A percentile compares a stretch with the other conserved stretches of the same genome.
These are phyloP conservation scores for Golubevia pallescens DNA, from an alignment of 1,284 basidiomycete genomes.

Conservation along the genomic window DNA sequence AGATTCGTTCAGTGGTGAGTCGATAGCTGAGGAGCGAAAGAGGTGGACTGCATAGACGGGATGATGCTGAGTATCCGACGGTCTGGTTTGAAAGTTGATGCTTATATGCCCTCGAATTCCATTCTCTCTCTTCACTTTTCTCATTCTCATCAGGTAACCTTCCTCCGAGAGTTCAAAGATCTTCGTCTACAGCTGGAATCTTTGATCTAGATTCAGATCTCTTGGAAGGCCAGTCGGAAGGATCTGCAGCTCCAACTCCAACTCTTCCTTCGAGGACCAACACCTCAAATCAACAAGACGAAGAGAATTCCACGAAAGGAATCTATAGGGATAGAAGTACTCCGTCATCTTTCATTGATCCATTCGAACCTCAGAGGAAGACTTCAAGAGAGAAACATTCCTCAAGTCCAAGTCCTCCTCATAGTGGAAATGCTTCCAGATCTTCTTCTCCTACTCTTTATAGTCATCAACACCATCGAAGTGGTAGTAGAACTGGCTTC, in stretches of 20 bases:
- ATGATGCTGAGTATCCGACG: neutral
- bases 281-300: constrained; percentile 8
- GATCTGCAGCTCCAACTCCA: constrained; percentile 16
- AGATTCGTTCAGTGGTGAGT: too few relatives aligned
- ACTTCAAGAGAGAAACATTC: too few relatives aligned
- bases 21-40: too few relatives aligned
- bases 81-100: neutral
- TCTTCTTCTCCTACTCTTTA: too few relatives aligned
- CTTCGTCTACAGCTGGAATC: constrained; percentile 38
- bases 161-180: constrained; percentile 1
- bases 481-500: too few relatives aligned
- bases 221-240: constrained; percentile 18
- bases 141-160: neutral
- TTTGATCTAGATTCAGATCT: constrained; percentile 38
- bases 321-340: neutral
- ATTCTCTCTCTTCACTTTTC: neutral
- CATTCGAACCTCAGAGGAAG: neutral
- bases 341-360: constrained; percentile 1
- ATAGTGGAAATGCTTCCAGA: too few relatives aligned
- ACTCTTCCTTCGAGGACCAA: constrained; percentile 26
- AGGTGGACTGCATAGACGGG: too few relatives aligned
- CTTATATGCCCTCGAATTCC: neutral
- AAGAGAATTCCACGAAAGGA: neutral
- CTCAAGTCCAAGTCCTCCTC: too few relatives aligned
- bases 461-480: too few relatives aligned